Percentiles rank a stretch among this genome's conserved stretches.
Conservation (phyloP, 1,284 basidiomycete species). For the Cutaneotrichosporon sp. region DNA sequence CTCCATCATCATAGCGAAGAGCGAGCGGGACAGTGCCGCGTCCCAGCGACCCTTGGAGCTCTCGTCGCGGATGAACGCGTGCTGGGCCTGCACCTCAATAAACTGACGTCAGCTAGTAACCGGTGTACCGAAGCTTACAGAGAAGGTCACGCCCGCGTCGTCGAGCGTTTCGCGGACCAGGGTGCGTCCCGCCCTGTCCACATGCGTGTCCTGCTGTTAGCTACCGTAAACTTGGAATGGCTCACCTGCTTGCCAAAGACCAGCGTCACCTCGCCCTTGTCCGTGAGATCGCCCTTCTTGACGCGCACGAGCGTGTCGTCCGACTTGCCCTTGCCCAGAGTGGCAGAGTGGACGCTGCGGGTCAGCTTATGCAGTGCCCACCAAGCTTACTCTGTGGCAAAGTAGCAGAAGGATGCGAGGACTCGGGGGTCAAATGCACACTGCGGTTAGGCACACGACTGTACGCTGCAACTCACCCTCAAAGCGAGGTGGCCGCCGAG, state of each 20-base stretch:
- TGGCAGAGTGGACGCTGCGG: constrained; percentile 65
- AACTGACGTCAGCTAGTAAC: constrained; percentile 54
- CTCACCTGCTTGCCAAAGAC: constrained; percentile 85
- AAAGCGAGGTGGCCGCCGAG: constrained; percentile 47
- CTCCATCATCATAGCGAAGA: constrained; percentile 85
- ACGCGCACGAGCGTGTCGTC: constrained; percentile 71
- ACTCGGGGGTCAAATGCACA: constrained; percentile 79
- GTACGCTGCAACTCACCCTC: constrained; percentile 44
- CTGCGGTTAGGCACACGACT: constrained; percentile 45
- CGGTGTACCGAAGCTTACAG: constrained; percentile 51
- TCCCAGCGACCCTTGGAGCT: constrained; percentile 88
- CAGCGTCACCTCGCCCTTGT: constrained; percentile 79
- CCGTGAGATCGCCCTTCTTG: constrained; percentile 64
- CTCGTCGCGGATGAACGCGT: constrained; percentile 88
- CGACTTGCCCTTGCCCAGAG: constrained; percentile 71
- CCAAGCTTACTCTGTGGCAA: constrained; percentile 65
- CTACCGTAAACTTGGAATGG: constrained; percentile 14
- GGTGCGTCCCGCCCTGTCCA: constrained; percentile 74
- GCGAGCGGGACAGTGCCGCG: constrained; percentile 71
- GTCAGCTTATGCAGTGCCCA: neutral
- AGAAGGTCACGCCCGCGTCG: constrained; percentile 63
- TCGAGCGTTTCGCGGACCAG: constrained; percentile 74
- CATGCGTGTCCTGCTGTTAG: constrained; percentile 65
- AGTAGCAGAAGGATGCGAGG: constrained; percentile 82
- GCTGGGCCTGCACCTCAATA: constrained; percentile 85